phyloP scores from a whole-genome alignment of 2,329 filamentous ascomycete genomes.

The Chrysosporium keratinophilum region DNA sequence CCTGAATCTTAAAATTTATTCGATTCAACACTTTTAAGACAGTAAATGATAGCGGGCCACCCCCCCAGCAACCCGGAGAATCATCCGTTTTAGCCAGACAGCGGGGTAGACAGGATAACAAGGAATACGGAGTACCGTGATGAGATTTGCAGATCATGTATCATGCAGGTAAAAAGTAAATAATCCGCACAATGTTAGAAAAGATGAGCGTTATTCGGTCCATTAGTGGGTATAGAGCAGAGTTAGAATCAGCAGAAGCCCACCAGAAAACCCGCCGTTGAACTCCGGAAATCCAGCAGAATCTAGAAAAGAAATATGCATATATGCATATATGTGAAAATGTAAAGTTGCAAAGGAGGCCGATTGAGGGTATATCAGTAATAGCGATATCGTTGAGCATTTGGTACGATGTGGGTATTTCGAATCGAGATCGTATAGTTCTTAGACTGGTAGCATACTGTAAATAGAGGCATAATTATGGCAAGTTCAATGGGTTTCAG shows the following conservation, averaged over 20 bases:
- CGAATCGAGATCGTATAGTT: no score
- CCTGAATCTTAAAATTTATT: not conserved
- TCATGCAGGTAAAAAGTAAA: no score
- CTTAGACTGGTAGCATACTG: no score
- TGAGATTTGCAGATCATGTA: no score
- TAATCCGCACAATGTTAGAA: no score
- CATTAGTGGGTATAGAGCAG: slow-evolving; percentile 8
- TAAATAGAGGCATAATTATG: no score
- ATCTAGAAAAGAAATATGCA: not conserved
- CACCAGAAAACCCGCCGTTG: not conserved
- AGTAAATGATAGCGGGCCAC: not conserved
- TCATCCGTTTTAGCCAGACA: no score
- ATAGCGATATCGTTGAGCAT: not conserved
- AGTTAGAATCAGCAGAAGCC: not conserved
- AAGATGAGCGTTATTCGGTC: not conserved
- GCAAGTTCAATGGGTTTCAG: no score
- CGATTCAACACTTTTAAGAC: not conserved
- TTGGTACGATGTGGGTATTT: no score
- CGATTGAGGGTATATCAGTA: not conserved
- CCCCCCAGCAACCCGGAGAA: not conserved
- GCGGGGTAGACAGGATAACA: no score
- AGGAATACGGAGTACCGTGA: no score
- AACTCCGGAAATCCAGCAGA: not conserved
- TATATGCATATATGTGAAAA: no score
- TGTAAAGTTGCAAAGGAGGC: not conserved